Conservation (phyloP, 148 eudicot genomes). For the Cornus florida region DNA sequence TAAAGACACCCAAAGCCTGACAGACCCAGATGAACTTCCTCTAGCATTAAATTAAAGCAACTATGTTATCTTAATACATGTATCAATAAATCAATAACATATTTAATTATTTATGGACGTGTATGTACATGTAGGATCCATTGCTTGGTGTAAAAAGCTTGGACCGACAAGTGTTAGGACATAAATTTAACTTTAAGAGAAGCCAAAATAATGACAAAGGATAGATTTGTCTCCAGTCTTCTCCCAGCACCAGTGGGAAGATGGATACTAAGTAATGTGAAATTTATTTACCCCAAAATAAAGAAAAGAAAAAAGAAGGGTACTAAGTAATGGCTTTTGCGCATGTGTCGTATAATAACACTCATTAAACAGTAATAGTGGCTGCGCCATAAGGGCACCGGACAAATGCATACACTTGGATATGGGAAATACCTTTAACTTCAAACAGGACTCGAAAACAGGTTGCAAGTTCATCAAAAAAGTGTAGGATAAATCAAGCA, state of each 20-base stretch:
- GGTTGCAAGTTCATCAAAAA: conserved; percentile 81
- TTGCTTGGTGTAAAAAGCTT: too few relatives aligned
- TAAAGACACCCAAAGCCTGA: background rate
- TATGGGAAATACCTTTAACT: conserved; percentile 55
- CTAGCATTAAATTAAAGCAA: background rate
- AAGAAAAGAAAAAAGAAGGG: too few relatives aligned
- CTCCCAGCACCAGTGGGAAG: too few relatives aligned
- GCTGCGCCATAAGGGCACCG: background rate
- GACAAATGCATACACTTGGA: background rate
- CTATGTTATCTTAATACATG: background rate
- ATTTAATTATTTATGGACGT: too few relatives aligned
- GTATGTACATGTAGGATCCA: too few relatives aligned
- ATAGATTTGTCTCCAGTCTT: too few relatives aligned
- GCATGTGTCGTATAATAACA: background rate
- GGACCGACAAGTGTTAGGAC: too few relatives aligned
- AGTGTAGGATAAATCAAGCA: conserved; percentile 92
- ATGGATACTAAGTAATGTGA: too few relatives aligned
- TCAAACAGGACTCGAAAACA: conserved; percentile 71
- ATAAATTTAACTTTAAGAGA: too few relatives aligned
- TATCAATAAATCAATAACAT: background rate
- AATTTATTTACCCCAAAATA: too few relatives aligned
- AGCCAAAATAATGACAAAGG: too few relatives aligned
- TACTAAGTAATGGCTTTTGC: background rate
- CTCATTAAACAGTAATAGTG: background rate
- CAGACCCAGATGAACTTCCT: background rate